Evolutionary conservation across 2,329 filamentous ascomycete species (phyloP).

Genomic region (Lasiodiplodia sp.): DNA sequence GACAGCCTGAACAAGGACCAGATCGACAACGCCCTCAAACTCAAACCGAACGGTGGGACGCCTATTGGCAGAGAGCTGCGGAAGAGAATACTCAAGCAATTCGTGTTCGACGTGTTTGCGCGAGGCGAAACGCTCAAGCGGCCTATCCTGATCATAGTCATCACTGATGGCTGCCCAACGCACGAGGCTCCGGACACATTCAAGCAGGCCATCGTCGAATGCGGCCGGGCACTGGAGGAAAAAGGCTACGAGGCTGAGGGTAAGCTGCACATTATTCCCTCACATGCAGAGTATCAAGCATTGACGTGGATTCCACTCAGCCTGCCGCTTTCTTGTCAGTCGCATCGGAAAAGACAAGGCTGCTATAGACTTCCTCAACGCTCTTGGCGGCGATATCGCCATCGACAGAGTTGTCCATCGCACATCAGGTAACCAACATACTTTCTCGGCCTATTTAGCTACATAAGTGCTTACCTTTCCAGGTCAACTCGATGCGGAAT

Average conservation of each 20-base stretch:
- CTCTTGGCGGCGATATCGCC: too few relatives aligned
- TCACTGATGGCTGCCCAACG: not conserved
- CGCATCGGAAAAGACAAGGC: too few relatives aligned
- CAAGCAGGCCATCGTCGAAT: not conserved
- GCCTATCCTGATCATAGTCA: not conserved
- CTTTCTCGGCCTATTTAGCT: too few relatives aligned
- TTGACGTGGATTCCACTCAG: too few relatives aligned
- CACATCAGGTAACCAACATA: too few relatives aligned
- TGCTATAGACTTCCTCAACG: too few relatives aligned
- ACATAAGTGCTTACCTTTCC: not conserved
- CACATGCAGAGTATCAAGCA: too few relatives aligned
- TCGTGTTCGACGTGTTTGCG: not conserved
- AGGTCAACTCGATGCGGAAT: not conserved
- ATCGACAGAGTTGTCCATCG: too few relatives aligned
- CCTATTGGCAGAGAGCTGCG: not conserved
- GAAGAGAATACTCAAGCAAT: not conserved
- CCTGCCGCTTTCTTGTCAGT: too few relatives aligned
- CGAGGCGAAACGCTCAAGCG: not conserved
- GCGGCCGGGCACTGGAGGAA: not conserved
- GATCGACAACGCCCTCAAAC: not conserved
- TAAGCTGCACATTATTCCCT: too few relatives aligned
- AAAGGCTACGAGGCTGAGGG: too few relatives aligned
- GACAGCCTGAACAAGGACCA: not conserved
- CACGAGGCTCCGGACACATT: not conserved
- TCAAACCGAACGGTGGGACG: not conserved